Base-by-base conservation (phyloP, 352 stramenopile genomes). In the Globisporangium carolinianum region DNA sequence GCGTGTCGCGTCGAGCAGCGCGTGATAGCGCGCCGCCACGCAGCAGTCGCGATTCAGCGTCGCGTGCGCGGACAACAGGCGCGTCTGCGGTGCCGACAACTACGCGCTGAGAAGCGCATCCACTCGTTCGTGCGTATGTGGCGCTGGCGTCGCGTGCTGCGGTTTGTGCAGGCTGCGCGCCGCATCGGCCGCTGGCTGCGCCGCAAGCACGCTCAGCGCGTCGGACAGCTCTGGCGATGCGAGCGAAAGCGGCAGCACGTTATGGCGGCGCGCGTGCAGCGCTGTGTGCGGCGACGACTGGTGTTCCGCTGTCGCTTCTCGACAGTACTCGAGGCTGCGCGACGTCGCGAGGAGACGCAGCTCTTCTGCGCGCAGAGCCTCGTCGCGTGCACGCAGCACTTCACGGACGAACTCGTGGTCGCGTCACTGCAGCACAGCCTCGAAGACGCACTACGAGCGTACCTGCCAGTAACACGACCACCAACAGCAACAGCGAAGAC, bases 101-200 rank as follows among this genome's bases (percentile, higher is more conserved):
- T 63, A 32, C 68, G 64, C 12, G 74, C 76, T 4, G 55, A 75
- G 41, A 57, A 53, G 36, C 53, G 67, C 39, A 45, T 86, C 15
- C 14, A 50, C 18, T 51, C 45, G 9, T 72, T 63, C n/a, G 57
- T 83, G 12, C 51, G 65, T 8, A 60, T 58, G 4, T 78, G 72
- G 62, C 80, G 76, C 55, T 79, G 72, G 72, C 58, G 51, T 46
- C 58, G 61, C 8, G 47, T 61, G 10, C 49, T 61, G 35, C 57
- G 50, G 2, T 59, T 64, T 10, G 53, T 66, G 8, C 47, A 56
- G 2, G 74, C 72, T 2, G 68, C 66, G 17, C 53, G 41, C 14
- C 67, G 59, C n/a, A 75, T 87, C 24, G 47, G 45, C 24, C 64
- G 57, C 4, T 84, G 76, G 76, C 45, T 81, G 5, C 67, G 68